A percentile compares a stretch with the other conserved stretches of the same genome.
Conservation (phyloP, 2,329 filamentous ascomycete genomes). For the Drechslerella coelobrocha region DNA sequence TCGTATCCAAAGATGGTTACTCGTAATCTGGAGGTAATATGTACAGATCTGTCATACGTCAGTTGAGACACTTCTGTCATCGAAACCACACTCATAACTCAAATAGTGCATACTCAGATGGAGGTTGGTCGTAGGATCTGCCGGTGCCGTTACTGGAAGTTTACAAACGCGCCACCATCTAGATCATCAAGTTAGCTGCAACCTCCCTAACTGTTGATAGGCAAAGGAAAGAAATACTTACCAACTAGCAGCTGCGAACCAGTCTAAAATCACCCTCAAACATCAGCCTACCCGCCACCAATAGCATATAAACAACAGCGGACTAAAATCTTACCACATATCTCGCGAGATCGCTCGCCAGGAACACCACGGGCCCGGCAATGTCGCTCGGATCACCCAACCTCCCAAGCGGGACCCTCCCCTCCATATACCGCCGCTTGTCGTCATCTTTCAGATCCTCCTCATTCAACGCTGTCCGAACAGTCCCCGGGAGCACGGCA, state of each 20-base stretch:
- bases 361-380: slow-evolving; percentile 82
- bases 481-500: slow-evolving; percentile 80
- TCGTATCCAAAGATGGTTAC: background rate
- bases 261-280: slow-evolving; percentile 60
- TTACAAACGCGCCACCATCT: slow-evolving; percentile 88
- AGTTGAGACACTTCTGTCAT: too few species aligned
- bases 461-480: slow-evolving; percentile 83
- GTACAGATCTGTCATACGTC: too few species aligned
- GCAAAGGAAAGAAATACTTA: slow-evolving; percentile 44
- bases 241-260: slow-evolving; percentile 79
- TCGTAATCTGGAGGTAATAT: background rate
- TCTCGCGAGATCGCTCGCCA: slow-evolving; percentile 78
- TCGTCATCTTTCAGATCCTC: slow-evolving; percentile 75
- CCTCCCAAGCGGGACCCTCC: slow-evolving; percentile 77
- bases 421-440: slow-evolving; percentile 81
- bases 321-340: slow-evolving; percentile 67
- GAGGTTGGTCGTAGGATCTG: background rate
- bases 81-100: too few species aligned
- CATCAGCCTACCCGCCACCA: background rate
- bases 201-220: background rate
- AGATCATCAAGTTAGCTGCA: slow-evolving; percentile 22
- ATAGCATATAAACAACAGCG: background rate
- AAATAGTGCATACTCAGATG: slow-evolving; percentile 1
- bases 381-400: slow-evolving; percentile 76
- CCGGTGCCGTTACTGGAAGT: slow-evolving; percentile 69